phyloP scores from a whole-genome alignment of 2,329 filamentous ascomycete genomes.

The Phaeosphaeriaceae sp. region DNA sequence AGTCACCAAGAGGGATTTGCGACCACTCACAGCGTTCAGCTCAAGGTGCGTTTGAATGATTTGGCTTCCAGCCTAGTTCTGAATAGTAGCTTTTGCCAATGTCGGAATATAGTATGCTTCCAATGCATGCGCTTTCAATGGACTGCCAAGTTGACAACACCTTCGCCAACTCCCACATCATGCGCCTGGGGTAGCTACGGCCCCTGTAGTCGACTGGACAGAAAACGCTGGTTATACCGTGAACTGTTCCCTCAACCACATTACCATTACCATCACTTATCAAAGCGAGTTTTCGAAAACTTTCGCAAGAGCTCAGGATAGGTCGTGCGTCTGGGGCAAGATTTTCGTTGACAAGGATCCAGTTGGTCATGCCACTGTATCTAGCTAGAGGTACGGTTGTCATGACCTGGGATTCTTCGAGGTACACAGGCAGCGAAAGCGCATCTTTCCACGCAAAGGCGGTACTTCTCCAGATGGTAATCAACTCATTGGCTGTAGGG shows the following conservation, averaged over 20 bases:
- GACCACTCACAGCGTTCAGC: slow-evolving; percentile 44
- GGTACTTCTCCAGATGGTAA: slow-evolving; percentile 62
- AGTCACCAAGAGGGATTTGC: slow-evolving; percentile 19
- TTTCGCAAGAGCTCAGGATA: slow-evolving; percentile 64
- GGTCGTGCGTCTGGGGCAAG: slow-evolving; percentile 49
- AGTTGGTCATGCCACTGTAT: slow-evolving; percentile 59
- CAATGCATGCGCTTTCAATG: no score
- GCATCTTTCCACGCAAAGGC: slow-evolving; percentile 65
- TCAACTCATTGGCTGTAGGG: slow-evolving; percentile 63
- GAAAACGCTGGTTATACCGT: slow-evolving; percentile 79
- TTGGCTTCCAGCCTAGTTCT: slow-evolving; percentile 73
- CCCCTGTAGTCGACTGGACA: slow-evolving; percentile 69
- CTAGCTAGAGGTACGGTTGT: slow-evolving; percentile 63
- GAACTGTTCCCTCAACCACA: slow-evolving; percentile 62
- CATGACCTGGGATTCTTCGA: slow-evolving; percentile 65
- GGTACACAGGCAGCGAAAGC: slow-evolving; percentile 62
- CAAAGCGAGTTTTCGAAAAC: slow-evolving; percentile 49
- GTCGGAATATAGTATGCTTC: slow-evolving; percentile 82
- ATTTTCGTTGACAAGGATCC: slow-evolving; percentile 59
- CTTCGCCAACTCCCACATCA: slow-evolving; percentile 71
- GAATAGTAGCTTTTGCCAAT: slow-evolving; percentile 83
- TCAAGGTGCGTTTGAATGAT: slow-evolving; percentile 71
- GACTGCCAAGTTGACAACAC: slow-evolving; percentile 57
- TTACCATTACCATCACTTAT: slow-evolving; percentile 50
- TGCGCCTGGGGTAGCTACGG: slow-evolving; percentile 74